Conservation (phyloP, 2,329 filamentous ascomycete species). For the Parascedosporium putredinis region DNA sequence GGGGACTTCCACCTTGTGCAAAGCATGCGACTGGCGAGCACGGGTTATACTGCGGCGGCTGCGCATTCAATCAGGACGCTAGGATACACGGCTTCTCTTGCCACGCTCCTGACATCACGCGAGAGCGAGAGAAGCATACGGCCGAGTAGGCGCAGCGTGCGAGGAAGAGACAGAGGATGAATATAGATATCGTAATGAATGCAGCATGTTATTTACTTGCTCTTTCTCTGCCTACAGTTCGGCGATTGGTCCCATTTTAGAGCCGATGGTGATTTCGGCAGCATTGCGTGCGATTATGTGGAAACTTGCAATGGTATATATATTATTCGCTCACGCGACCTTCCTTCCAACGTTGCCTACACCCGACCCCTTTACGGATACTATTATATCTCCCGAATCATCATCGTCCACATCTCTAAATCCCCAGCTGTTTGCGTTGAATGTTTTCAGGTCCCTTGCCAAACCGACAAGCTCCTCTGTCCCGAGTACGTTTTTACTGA, state of each 20-base stretch:
- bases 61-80: constrained; percentile 43
- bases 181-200: too few species aligned
- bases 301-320: too few species aligned
- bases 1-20: constrained; percentile 43
- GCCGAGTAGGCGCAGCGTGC: constrained; percentile 15
- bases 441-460: constrained; percentile 75
- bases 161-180: not conserved
- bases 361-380: constrained; percentile 86
- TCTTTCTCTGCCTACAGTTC: too few species aligned
- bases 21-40: constrained; percentile 32
- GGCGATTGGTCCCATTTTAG: too few species aligned
- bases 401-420: constrained; percentile 62
- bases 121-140: constrained; percentile 24
- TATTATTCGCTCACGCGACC: constrained; percentile 42
- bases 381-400: constrained; percentile 62
- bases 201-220: too few species aligned
- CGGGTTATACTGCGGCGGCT: constrained; percentile 7
- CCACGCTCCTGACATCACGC: constrained; percentile 33
- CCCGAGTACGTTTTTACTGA: constrained; percentile 73
- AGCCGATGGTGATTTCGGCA: too few species aligned
- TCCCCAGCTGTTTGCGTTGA: constrained; percentile 86
- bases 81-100: constrained; percentile 42
- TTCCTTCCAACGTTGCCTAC: constrained; percentile 94
- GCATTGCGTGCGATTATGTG: too few species aligned
- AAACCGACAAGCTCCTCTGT: constrained; percentile 71